Percentiles rank a stretch among this genome's conserved stretches.
Conservation (phyloP, 2,329 filamentous ascomycete species). For the Neofusicoccum ribis region DNA sequence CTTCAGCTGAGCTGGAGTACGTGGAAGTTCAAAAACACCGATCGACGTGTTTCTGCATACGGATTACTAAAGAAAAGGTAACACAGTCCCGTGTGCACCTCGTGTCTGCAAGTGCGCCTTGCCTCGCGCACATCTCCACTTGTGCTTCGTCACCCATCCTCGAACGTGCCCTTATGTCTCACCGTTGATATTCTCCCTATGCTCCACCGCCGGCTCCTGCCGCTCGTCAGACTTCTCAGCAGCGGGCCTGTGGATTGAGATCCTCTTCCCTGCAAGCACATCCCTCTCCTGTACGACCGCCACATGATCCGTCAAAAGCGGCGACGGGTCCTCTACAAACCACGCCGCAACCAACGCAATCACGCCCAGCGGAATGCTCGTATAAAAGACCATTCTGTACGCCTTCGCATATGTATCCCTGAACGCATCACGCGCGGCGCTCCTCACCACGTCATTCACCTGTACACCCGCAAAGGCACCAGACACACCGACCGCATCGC, state of each 20-base stretch:
- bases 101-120: too few species aligned
- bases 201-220: background rate
- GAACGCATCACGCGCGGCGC: constrained; percentile 26
- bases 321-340: constrained; percentile 30
- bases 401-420: constrained; percentile 33
- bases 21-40: too few species aligned
- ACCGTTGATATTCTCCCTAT: background rate
- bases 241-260: background rate
- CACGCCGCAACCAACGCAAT: constrained; percentile 25
- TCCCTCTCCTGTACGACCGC: constrained; percentile 33
- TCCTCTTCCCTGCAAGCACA: background rate
- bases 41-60: too few species aligned
- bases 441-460: constrained; percentile 21
- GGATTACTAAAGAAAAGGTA: too few species aligned
- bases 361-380: constrained; percentile 29
- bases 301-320: constrained; percentile 34
- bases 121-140: too few species aligned
- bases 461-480: constrained; percentile 19
- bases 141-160: too few species aligned
- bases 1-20: too few species aligned
- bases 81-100: too few species aligned
- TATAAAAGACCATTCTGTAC: constrained; percentile 29
- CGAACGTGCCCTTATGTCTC: too few species aligned
- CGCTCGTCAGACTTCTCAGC: background rate
- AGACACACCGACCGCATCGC: constrained; percentile 33